Conservation (phyloP, 345 rosid genomes). For the Pugionium dolabratum region DNA sequence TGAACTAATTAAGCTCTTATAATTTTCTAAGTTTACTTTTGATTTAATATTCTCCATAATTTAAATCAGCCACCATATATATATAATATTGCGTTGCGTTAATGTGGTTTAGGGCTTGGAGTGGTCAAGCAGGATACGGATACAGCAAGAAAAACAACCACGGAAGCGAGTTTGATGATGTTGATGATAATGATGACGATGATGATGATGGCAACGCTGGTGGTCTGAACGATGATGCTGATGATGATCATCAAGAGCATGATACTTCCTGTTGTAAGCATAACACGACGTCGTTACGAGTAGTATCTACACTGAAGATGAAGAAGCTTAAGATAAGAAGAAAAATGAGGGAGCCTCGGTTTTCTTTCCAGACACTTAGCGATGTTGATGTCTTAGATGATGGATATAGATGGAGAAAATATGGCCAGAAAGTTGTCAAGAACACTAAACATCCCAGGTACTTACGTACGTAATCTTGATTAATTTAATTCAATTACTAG, state of each 20-base stretch:
- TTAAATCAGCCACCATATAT: no score
- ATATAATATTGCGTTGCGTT: background rate
- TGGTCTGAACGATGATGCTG: conserved; percentile 10
- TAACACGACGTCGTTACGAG: conserved; percentile 41
- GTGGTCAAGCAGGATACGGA: conserved; percentile 43
- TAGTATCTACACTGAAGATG: conserved; percentile 65
- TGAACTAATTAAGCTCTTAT: background rate
- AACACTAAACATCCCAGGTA: conserved; percentile 99
- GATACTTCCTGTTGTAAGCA: conserved; percentile 18
- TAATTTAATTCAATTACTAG: background rate
- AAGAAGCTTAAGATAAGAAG: conserved; percentile 81
- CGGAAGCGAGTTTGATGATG: conserved; percentile 38
- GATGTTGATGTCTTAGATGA: conserved; percentile 95
- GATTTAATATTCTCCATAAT: background rate
- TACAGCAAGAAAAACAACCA: conserved; percentile 46
- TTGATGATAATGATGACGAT: conserved; percentile 23
- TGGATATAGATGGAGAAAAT: conserved; percentile 98
- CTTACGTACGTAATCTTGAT: background rate
- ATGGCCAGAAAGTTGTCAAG: conserved; percentile 99
- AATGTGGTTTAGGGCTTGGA: conserved; percentile 62
- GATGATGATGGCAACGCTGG: conserved; percentile 9
- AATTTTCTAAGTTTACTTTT: background rate
- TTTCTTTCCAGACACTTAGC: conserved; percentile 97
- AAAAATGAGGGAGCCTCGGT: conserved; percentile 96
- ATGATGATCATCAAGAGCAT: conserved; percentile 17